Base-by-base conservation (phyloP, 2,329 filamentous ascomycete species). In the Periconia sp. region DNA sequence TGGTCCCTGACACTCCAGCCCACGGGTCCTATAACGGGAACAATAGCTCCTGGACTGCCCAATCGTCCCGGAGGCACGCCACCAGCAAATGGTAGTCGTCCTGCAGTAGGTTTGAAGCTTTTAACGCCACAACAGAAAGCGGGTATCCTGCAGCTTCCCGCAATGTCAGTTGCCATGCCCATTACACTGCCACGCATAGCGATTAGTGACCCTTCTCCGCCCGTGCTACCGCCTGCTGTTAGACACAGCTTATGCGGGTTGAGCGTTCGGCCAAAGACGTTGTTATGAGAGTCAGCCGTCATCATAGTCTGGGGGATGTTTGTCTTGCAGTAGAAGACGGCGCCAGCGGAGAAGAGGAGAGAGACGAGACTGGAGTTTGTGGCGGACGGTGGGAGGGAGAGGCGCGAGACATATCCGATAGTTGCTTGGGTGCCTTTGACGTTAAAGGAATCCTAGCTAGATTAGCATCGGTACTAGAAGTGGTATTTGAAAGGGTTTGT, bases 101-200 rank as follows among this genome's bases (percentile, higher is more conserved):
- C 74, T 40, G 77, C 72, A 0, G 78, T 81, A 0, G 79, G 78
- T 48, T 81, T 82, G 17, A 81, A 61, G 0, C 76, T 76, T 3
- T 74, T 71, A 26, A 65, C 41, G 2, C 66, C 67, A 36, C 71
- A 69, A 71, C 92, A 92, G 57, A 96, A 91, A 41, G 95, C 88
- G 68, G 88, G 92, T 65, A 96, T 94, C 57, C 85, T 83, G 61
- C 95, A 85, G 40, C 69, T 74, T 1, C 78, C 78, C 1, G 75
- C 78, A 33, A 86, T 76, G 64, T 87, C 84, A 0, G 84, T 86
- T 0, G 82, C 83, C 10, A 86, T 73, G 1, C 85, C 85, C 2
- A 87, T 56, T 38, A 82, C 72, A 22, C 73, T 78, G 0, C 83
- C 83, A 19, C 76, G 73, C 71, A 86, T 76, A 4, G 78, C 79